Evolutionary conservation across 441 rosid genomes (phyloP).

Genomic region (Euphorbia corollata): DNA sequence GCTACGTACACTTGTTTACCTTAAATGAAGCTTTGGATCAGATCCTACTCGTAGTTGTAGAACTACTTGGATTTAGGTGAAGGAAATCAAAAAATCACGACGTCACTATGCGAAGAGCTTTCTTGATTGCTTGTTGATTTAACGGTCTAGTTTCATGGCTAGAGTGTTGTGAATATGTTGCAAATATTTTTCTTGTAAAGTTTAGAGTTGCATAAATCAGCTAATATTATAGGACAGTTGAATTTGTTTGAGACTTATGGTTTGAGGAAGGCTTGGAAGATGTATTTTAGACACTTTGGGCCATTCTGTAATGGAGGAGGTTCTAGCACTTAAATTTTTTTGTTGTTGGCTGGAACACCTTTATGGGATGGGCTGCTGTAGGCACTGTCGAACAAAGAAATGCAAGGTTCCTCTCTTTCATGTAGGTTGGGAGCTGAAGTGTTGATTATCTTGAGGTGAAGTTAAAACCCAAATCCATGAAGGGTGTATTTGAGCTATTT

Average conservation of each 20-base stretch:
- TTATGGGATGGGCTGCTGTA: background rate
- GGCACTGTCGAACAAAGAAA: background rate
- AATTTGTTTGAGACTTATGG: background rate
- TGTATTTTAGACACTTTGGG: background rate
- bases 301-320: background rate
- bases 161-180: background rate
- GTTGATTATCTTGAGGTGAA: background rate
- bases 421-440: background rate
- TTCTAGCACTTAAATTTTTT: background rate
- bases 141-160: background rate
- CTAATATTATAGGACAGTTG: background rate
- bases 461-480: background rate
- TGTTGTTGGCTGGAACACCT: background rate
- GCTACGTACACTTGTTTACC: background rate
- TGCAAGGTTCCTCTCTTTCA: background rate
- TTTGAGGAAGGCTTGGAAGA: background rate
- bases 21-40: background rate
- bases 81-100: background rate
- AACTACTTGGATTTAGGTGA: background rate
- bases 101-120: background rate
- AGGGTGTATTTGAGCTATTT: background rate
- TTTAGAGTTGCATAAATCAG: background rate
- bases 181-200: background rate
- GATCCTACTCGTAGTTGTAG: too few relatives aligned
- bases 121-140: background rate